Evolutionary conservation across 1,284 basidiomycete genomes (phyloP).

Genomic region (Puccinia horiana): DNA sequence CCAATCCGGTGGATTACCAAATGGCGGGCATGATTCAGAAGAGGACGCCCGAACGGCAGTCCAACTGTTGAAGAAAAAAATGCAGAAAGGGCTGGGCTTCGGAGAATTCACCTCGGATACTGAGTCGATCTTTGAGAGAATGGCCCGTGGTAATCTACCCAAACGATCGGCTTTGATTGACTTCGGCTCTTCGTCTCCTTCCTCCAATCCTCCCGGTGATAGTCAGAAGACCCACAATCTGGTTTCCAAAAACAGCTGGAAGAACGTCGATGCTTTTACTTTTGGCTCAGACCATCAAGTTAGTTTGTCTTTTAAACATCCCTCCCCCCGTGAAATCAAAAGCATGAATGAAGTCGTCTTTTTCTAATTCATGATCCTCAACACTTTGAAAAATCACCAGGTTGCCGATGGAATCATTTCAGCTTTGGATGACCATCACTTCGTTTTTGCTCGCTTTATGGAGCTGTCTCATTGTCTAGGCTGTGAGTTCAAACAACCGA

Average conservation of each 20-base stretch:
- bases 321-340: neutral
- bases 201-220: neutral
- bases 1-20: conserved; percentile 67
- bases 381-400: conserved; percentile 49
- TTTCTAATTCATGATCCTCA: neutral
- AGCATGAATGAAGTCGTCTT: neutral
- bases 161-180: conserved; percentile 75
- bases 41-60: conserved; percentile 85
- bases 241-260: conserved; percentile 72
- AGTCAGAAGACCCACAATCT: conserved; percentile 60
- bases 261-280: conserved; percentile 62
- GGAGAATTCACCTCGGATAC: conserved; percentile 77
- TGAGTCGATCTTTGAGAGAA: conserved; percentile 81
- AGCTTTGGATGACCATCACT: conserved; percentile 69
- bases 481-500: conserved; percentile 65
- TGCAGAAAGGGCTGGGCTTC: conserved; percentile 74
- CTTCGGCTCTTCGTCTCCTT: conserved; percentile 72
- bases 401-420: conserved; percentile 69
- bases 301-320: neutral
- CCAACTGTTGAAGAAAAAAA: conserved; percentile 76
- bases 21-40: conserved; percentile 71
- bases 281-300: neutral
- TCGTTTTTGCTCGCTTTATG: conserved; percentile 77
- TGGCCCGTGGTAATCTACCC: conserved; percentile 63
- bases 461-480: conserved; percentile 72